A percentile compares a stretch with the other conserved stretches of the same genome.
These are phyloP conservation scores for Rhodamnia argentea DNA, from an alignment of 345 rosid genomes.

Conservation along the genomic window DNA sequence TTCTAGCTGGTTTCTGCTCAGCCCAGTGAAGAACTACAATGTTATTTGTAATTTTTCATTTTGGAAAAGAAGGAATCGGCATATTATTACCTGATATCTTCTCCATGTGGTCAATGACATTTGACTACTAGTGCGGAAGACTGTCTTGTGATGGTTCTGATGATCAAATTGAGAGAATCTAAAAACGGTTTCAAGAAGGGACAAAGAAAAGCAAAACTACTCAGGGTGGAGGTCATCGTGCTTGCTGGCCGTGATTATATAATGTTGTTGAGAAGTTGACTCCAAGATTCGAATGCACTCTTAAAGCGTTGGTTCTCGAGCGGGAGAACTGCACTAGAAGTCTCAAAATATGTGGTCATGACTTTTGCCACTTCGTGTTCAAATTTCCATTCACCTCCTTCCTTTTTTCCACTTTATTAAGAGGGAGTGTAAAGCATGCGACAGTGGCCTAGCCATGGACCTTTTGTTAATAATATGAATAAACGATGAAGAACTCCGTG, in stretches of 20 bases:
- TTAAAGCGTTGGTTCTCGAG: neutral
- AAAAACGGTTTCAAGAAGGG: neutral
- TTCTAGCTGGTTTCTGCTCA: neutral
- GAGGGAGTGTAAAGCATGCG: conserved; percentile 19
- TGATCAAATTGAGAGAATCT: neutral
- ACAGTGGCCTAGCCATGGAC: conserved; percentile 5
- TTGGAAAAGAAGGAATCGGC: neutral
- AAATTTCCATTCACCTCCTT: neutral
- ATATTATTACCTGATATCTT: neutral
- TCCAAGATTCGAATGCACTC: neutral
- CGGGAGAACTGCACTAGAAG: neutral
- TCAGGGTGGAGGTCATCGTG: neutral
- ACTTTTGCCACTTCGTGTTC: neutral
- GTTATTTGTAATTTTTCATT: neutral
- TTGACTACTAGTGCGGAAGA: neutral
- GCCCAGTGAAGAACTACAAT: neutral
- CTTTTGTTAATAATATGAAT: conserved; percentile 7
- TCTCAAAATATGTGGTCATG: neutral
- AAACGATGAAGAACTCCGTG: neutral
- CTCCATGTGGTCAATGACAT: neutral
- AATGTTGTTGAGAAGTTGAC: neutral
- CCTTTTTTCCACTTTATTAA: conserved; percentile 1
- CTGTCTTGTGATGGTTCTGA: neutral
- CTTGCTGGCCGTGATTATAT: neutral
- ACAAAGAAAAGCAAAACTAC: neutral